Conservation (phyloP, 2,329 filamentous ascomycete species). For the Colletotrichum truncatum region DNA sequence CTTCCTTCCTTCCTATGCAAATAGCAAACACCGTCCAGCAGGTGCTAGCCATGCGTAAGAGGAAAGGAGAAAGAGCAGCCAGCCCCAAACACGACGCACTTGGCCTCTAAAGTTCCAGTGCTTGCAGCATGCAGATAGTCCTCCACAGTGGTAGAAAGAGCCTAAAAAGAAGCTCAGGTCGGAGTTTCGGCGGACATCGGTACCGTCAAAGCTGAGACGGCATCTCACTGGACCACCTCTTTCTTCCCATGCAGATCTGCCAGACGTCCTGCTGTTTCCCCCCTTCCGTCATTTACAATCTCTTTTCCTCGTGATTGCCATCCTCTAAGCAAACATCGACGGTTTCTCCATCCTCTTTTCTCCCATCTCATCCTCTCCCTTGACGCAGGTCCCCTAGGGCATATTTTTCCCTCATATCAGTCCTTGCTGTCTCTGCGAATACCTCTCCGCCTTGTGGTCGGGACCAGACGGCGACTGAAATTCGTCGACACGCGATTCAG, state of each 20-base stretch:
- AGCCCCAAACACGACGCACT: background rate
- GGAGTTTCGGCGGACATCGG: constrained; percentile 20
- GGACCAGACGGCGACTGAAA: background rate
- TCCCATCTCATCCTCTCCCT: background rate
- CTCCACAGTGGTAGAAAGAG: background rate
- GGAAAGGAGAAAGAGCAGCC: background rate
- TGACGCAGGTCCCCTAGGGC: background rate
- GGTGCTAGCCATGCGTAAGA: too few species aligned
- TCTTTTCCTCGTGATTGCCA: constrained; percentile 7
- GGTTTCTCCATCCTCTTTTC: background rate
- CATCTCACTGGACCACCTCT: background rate
- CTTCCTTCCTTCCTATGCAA: background rate
- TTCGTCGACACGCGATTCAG: background rate
- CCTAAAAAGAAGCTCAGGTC: constrained; percentile 5
- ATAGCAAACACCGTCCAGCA: too few species aligned
- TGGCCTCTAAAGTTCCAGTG: background rate
- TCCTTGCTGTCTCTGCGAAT: background rate
- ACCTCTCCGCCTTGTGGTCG: background rate
- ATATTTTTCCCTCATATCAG: background rate
- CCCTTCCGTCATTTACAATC: background rate
- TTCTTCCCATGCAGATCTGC: background rate
- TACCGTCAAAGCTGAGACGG: constrained; percentile 29
- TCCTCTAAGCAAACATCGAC: background rate
- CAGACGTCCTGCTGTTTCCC: background rate
- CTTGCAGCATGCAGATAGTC: background rate